Base-by-base conservation (phyloP, 306 rosid species). In the Quercus dentata region DNA sequence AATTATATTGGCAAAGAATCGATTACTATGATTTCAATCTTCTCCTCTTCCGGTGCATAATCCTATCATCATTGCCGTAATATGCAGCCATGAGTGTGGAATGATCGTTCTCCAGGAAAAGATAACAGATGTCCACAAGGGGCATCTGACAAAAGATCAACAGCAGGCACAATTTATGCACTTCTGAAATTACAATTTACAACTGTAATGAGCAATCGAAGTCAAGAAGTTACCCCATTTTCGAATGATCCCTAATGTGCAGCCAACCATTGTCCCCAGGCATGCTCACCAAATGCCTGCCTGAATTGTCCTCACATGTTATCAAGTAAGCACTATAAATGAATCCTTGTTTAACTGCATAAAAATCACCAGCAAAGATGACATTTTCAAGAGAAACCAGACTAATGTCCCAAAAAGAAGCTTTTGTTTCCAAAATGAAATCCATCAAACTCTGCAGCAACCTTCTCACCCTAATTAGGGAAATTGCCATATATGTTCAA, bases 281-380 rank as follows among this genome's bases (percentile, higher is more conserved):
- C 27, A 28, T 73, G 54, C 23, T 49, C 23, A 25, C 20, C 19
- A 72, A 38, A 72, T 28, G n/a, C 56, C n/a, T 17, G 35, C 31
- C 56, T 75, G 61, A 31, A 23, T 31, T 28, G 27, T 73, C 25
- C 64, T 41, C 27, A 18, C 62, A 56, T 58, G 10, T 35, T 56
- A 44, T 11, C 5, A 70, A 17, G 63, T 56, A 21, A 69, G 17
- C 55, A 70, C 73, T 3, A 18, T 33, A 20, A 5, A 12, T 49
- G 54, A 10, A 49, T 49, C 54, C 5, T 58, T 20, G 30, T 25
- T 11, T 61, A 38, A 62, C 61, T 31, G 64, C 77, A 71, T 25
- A 75, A 69, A 21, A 56, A 38, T 73, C 78, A 70, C 51, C 38
- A 75, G 51, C 33, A 64, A 28, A 59, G 65, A 59, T 59, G 31